Base-by-base conservation (phyloP, 257 asterid species). In the Nicotiana benthamiana region DNA sequence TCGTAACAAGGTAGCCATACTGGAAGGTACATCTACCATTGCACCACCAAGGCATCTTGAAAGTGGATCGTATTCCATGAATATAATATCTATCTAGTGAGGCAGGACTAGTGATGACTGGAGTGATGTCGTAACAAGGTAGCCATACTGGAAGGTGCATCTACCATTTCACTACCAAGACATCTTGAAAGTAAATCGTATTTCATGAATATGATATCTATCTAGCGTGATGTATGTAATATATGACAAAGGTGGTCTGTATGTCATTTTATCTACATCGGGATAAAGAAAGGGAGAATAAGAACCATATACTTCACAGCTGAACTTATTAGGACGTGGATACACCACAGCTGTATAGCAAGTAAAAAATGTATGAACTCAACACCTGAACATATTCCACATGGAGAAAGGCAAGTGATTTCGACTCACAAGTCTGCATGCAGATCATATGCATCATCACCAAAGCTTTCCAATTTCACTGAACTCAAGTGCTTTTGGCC, bases 351-450 rank as follows among this genome's bases (percentile, higher is more conserved):
- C 43, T 36, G 43, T 36, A 36, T 48, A 48, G 59, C 18, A 53
- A 53, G n/a, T 53, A 53, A 53, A 52, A 9, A 48, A 48, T 10
- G 2, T 48, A 53, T 6, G 6, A 20, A 59, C n/a, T 5, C 11
- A 11, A 22, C 59, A 22, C 34, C 57, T 3, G 34, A 70, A 60
- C 65, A 53, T 27, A 17, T 30, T 15, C 17, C 32, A 61, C 57
- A 17, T 36, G 54, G 57, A 22, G 59, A 59, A 36, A 40, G 46
- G 34, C 30, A 57, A 40, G 68, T 60, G 70, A 22, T 13, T 30
- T 52, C 43, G 74, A 27, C 76, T 89, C 84, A 95, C 82, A 95
- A 84, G 77, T 95, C 99, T 6, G 84, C 74, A 79, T 86, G 93
- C 85, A 82, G 36, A 40, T 77, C 80, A 6, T 82, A 75, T 32